Conservation (phyloP, 1,139 yeast species). For the Yamadazyma friedrichii region DNA sequence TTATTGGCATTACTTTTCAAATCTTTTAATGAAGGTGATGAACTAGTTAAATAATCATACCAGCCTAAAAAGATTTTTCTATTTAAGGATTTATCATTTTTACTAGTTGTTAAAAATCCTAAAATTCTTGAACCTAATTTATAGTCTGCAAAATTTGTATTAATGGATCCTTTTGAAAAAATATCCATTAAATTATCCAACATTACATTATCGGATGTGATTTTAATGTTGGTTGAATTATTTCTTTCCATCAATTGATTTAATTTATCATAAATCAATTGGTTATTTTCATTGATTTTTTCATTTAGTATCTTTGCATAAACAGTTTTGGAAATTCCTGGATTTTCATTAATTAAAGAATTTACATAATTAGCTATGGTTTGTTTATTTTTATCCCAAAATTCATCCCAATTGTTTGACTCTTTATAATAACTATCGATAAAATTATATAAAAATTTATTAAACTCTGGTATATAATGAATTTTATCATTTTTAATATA, state of each 20-base stretch:
- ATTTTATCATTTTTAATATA: constrained; percentile 33
- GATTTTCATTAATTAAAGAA: constrained; percentile 9
- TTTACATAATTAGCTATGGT: constrained; percentile 20
- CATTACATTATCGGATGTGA: constrained; percentile 16
- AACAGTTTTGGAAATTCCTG: constrained; percentile 18
- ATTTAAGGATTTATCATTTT: constrained; percentile 17
- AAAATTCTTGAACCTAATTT: constrained; percentile 39
- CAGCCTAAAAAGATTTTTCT: constrained; percentile 38
- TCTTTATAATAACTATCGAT: constrained; percentile 28
- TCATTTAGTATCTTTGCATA: constrained; percentile 23
- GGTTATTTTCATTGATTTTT: constrained; percentile 25
- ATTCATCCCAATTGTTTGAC: constrained; percentile 21
- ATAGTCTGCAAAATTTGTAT: constrained; percentile 44
- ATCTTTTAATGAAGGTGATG: constrained; percentile 22
- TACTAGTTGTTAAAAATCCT: constrained; percentile 37
- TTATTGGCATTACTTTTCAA: constrained; percentile 43
- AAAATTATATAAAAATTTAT: constrained; percentile 34
- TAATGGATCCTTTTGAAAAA: constrained; percentile 35
- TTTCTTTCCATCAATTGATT: constrained; percentile 28
- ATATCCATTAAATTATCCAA: constrained; percentile 31
- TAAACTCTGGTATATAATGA: constrained; percentile 43
- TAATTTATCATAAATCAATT: constrained; percentile 23
- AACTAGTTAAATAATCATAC: constrained; percentile 33
- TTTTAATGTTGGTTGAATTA: constrained; percentile 5
- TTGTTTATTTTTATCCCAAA: constrained; percentile 20